Base-by-base conservation (phyloP, 139 green algal genomes). In the Coccomyxa sp. region DNA sequence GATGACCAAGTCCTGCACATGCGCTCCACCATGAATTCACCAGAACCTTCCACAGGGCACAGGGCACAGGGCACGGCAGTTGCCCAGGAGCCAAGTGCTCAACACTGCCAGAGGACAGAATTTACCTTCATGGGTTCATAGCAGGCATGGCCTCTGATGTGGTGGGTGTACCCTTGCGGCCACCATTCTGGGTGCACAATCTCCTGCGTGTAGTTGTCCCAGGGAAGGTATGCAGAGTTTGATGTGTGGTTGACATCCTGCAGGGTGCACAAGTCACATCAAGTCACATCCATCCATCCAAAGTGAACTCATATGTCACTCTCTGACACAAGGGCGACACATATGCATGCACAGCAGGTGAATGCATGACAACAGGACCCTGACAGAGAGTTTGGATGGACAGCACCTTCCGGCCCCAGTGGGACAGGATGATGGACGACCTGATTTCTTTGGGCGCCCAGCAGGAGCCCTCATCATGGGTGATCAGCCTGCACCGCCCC, bases 381-480 rank as follows among this genome's bases (percentile, higher is more conserved):
- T 51, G 38, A 7, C 38, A 51, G 38, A 51, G 77, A 51, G 3
- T 71, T 9, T 1, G 9, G 21, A 25, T 71, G 63, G 16, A 78
- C 71, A 32, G 66, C 27, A 81, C 88, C n/a, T 59, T 89, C 38
- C 85, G 79, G 11, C 88, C 88, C 88, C 88, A 92, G 80, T 92
- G 87, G 32, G 67, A 71, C 10, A 92, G 81, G 23, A 92, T 85
- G 81, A 82, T 90, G 81, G 84, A 82, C 13, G 83, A 82, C 59
- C 87, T 78, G 14, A 91, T 79, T 23, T 83, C 84, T 7, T 74
- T 81, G 68, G 86, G 88, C 58, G 83, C 45, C 83, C 85, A 92
- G 85, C 92, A 95, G 21, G 83, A 81, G 27, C 88, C 92, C 85
- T 93, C 90, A 76, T 91, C 88, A 68, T 91, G 88, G 0, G 83